A percentile compares a stretch with the other conserved stretches of the same genome.
phyloP scores from a whole-genome alignment of 768 basidiomycete species.

The Boletus huronensis region DNA sequence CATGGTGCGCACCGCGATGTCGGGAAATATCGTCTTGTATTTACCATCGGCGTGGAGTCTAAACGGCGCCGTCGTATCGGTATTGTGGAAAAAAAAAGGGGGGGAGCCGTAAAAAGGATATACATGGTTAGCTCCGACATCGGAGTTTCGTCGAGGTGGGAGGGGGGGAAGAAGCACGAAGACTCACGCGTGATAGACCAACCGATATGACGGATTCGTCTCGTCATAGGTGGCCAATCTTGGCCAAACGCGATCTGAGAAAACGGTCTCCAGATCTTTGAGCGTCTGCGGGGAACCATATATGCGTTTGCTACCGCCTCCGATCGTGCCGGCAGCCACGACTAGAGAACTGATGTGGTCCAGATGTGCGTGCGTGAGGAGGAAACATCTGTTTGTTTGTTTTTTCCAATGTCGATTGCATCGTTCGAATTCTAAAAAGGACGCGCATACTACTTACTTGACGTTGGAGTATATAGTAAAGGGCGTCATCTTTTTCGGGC shows the following conservation, averaged over 20 bases:
- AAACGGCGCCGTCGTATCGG: background rate
- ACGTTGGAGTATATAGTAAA: conserved; percentile 31
- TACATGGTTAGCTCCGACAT: conserved; percentile 10
- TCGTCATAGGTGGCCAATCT: conserved; percentile 74
- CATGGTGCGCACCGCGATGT: conserved; percentile 63
- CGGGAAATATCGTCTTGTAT: conserved; percentile 50
- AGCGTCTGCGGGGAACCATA: conserved; percentile 60
- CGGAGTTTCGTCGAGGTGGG: background rate
- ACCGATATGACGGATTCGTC: conserved; percentile 53
- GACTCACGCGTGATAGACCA: conserved; percentile 67
- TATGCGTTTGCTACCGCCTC: conserved; percentile 59
- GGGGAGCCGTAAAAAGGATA: background rate
- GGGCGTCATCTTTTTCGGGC: conserved; percentile 18
- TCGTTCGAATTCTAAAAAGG: no score
- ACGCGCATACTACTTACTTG: conserved; percentile 29
- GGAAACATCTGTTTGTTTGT: conserved; percentile 67
- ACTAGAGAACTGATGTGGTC: conserved; percentile 87
- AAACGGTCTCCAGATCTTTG: conserved; percentile 65
- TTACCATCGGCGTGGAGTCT: conserved; percentile 51
- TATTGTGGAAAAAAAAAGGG: background rate
- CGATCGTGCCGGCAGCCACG: conserved; percentile 75
- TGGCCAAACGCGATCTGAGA: conserved; percentile 83
- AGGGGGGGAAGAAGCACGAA: no score
- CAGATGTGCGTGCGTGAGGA: conserved; percentile 86
- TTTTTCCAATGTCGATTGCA: background rate